phyloP scores from a whole-genome alignment of 495 filamentous ascomycete species.

The Tuber calosporum region DNA sequence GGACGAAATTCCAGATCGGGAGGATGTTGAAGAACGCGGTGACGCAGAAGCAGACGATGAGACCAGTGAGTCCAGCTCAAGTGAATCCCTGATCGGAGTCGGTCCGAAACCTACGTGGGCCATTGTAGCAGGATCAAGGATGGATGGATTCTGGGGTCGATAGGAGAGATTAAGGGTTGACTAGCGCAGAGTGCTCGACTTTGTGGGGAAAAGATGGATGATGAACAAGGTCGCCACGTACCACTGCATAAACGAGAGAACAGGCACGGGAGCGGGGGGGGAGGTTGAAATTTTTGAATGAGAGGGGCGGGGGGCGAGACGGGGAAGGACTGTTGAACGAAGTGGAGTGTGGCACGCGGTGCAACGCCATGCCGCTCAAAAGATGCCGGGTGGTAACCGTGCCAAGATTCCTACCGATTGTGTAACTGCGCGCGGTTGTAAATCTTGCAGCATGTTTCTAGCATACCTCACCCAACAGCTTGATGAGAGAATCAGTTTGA shows the following conservation, averaged over 20 bases:
- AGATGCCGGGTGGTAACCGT: neutral
- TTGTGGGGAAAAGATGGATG: neutral
- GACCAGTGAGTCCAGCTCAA: slow-evolving; percentile 91
- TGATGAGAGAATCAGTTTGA: no score
- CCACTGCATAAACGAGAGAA: neutral
- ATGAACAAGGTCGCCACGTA: neutral
- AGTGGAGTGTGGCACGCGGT: neutral
- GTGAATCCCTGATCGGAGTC: slow-evolving; percentile 70
- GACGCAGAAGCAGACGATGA: slow-evolving; percentile 60
- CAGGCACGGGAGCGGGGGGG: neutral
- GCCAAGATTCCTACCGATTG: no score
- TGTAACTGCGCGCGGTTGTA: no score
- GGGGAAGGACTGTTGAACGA: neutral
- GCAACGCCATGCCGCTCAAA: neutral
- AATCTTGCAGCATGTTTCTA: no score
- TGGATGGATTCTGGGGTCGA: neutral
- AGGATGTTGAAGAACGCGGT: slow-evolving; percentile 59
- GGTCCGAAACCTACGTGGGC: slow-evolving; percentile 43
- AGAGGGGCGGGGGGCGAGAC: neutral
- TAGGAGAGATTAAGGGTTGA: neutral
- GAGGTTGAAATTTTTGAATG: neutral
- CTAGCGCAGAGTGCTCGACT: neutral
- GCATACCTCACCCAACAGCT: no score
- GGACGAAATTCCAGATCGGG: slow-evolving; percentile 76
- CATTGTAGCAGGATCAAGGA: slow-evolving; percentile 9